Percentiles rank a stretch among this genome's conserved stretches.
These are phyloP conservation scores for Metschnikowia bowlesiae DNA, from an alignment of 805 yeast genomes.

Conservation along the genomic window DNA sequence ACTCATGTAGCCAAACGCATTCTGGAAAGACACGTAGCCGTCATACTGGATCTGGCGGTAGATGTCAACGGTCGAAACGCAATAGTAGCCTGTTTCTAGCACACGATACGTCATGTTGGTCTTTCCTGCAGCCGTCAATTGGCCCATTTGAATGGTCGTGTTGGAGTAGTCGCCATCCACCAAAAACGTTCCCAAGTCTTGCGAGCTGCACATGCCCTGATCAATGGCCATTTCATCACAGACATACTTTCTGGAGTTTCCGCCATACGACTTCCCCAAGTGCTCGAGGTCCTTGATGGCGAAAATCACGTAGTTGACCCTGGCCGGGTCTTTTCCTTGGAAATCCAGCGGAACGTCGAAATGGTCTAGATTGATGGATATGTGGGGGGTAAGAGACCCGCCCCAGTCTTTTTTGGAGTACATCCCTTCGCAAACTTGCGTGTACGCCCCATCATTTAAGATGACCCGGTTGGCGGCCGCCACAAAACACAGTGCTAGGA, in stretches of 20 bases:
- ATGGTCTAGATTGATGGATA: conserved; percentile 26
- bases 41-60: conserved; percentile 43
- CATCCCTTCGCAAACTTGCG: conserved; percentile 86
- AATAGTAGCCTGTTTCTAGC: conserved; percentile 81
- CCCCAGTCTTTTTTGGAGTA: conserved; percentile 85
- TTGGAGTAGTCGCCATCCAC: conserved; percentile 43
- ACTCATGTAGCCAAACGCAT: conserved; percentile 84
- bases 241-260: conserved; percentile 45
- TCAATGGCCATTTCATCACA: conserved; percentile 72
- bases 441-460: conserved; percentile 42
- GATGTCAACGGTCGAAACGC: conserved; percentile 69
- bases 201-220: conserved; percentile 46
- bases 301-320: conserved; percentile 67
- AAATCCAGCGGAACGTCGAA: conserved; percentile 28
- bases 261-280: conserved; percentile 47
- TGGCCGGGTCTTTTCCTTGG: conserved; percentile 17
- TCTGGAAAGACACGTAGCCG: conserved; percentile 78
- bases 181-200: conserved; percentile 60
- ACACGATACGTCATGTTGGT: conserved; percentile 62
- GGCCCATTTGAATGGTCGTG: conserved; percentile 54
- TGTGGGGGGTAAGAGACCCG: conserved; percentile 62
- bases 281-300: conserved; percentile 74
- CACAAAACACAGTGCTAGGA: conserved; percentile 7
- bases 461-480: conserved; percentile 41
- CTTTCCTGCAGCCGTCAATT: conserved; percentile 53